Evolutionary conservation across 768 basidiomycete genomes (phyloP), one percentile per base, ranked within the genome.

Genomic region (Suillus variegatus): DNA sequence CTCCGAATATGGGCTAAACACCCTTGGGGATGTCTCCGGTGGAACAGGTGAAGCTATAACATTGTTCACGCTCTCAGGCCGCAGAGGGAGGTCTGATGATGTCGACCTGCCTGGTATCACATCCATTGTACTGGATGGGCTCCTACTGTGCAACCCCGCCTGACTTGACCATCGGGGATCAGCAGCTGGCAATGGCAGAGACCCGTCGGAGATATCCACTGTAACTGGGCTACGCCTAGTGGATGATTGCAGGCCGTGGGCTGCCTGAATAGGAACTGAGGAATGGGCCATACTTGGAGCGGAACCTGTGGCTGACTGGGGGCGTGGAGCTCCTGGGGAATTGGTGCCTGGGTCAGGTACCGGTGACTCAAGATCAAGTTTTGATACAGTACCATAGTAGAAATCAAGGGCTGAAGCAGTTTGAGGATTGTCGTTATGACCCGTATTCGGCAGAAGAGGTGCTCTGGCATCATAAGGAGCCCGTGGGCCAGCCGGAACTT

Each of bases 351-450:
- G 36, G n/a, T 51, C 51, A 46, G 51, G 16, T 38, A 46, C 62
- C 18, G 9, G 28, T 12, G 67, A 56, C n/a, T 56, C 52, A 56
- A 73, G 36, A 10, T 60, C 64, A 36, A 44, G 60, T 10, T 36
- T 54, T 18, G 51, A 57, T 18, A 72, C 63, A 62, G 66, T 67
- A 20, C 20, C 63, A 52, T 72, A 64, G 52, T 75, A 72, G 28
- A 72, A 54, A 61, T 69, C 70, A n/a, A 7, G 68, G 55, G 38
- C 32, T 43, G 60, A 68, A 69, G 46, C 40, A 18, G 57, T 4
- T 18, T 62, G 67, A 18, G 57, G 55, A 44, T 40, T 5, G 8
- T 28, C 25, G 4, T 18, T 25, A 3, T 41, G 38, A 41, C 6
- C 25, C 16, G 16, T 10, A 25, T 58, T 58, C 22, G 28, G 22